Conservation (phyloP, 768 basidiomycete genomes). For the Calocybe cyanea region DNA sequence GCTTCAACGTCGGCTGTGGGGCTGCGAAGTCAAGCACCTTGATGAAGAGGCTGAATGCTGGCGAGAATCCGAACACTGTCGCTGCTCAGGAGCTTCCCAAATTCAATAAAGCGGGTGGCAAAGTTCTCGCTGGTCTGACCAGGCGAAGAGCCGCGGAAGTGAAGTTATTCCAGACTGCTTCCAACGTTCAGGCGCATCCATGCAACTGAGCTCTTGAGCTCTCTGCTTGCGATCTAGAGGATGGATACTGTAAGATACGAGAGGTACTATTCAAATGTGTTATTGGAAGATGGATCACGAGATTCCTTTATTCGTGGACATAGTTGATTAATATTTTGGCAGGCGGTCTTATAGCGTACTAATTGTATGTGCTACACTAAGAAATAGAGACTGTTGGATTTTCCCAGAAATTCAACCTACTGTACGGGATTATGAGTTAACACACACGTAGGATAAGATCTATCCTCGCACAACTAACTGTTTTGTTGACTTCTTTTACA, state of each 20-base stretch:
- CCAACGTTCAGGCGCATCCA: conserved; percentile 22
- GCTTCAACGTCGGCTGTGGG: conserved; percentile 26
- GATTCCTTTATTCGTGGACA: too few species aligned
- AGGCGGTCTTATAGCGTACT: too few species aligned
- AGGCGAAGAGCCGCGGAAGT: conserved; percentile 26
- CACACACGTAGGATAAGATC: too few species aligned
- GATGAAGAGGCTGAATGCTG: conserved; percentile 23
- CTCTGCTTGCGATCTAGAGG: not conserved
- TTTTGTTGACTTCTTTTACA: too few species aligned
- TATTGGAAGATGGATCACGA: not conserved
- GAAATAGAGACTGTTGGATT: too few species aligned
- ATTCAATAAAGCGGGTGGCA: conserved; percentile 26
- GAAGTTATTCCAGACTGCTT: conserved; percentile 24
- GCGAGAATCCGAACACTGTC: conserved; percentile 26
- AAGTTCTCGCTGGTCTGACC: conserved; percentile 20
- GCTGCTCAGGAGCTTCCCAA: conserved; percentile 23
- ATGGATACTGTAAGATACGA: too few species aligned
- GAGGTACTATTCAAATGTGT: too few species aligned
- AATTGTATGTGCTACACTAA: too few species aligned
- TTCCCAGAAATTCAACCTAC: too few species aligned
- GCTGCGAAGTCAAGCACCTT: conserved; percentile 23
- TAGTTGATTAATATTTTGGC: too few species aligned
- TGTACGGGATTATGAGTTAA: too few species aligned
- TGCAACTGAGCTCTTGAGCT: conserved; percentile 7
- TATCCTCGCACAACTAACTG: too few species aligned